phyloP scores from a whole-genome alignment of 352 stramenopile genomes.

The Phytophthora colocasiae region DNA sequence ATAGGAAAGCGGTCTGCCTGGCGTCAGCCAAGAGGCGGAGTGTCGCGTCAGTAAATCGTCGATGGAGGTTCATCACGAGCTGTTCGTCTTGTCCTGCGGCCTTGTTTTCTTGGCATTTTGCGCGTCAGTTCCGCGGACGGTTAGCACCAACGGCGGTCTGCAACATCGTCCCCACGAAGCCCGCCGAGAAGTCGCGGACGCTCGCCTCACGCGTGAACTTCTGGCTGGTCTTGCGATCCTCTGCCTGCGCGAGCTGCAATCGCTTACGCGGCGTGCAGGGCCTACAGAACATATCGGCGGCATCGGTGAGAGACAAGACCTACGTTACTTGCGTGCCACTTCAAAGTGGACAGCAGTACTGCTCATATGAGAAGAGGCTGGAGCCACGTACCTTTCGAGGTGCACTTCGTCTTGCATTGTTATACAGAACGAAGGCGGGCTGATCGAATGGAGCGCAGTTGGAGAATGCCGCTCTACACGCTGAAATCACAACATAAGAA shows the following conservation, averaged over 20 bases:
- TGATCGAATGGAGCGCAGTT: conserved; percentile 17
- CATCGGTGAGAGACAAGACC: conserved; percentile 1
- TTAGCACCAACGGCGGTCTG: conserved; percentile 35
- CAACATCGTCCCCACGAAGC: conserved; percentile 54
- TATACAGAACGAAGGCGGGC: neutral
- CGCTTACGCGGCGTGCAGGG: conserved; percentile 74
- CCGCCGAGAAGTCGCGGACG: conserved; percentile 57
- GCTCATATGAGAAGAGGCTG: neutral
- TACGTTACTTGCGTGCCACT: conserved; percentile 6
- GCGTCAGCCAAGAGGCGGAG: conserved; percentile 28
- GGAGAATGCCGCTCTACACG: conserved; percentile 9
- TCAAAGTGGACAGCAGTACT: neutral
- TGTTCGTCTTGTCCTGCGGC: conserved; percentile 5
- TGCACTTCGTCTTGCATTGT: conserved; percentile 31
- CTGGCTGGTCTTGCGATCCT: conserved; percentile 54
- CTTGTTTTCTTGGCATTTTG: neutral
- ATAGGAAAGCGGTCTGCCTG: conserved; percentile 23
- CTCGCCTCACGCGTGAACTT: conserved; percentile 30
- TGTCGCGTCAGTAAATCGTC: conserved; percentile 28
- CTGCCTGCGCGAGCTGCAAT: conserved; percentile 57
- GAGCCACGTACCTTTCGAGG: conserved; percentile 19
- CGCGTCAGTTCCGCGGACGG: conserved; percentile 5
- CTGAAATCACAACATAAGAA: conserved; percentile 11
- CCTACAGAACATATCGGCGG: conserved; percentile 27
- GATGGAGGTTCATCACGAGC: neutral